Evolutionary conservation across 768 basidiomycete genomes (phyloP), one percentile per base, ranked within the genome.

Genomic region (Hygrocybe punicea): DNA sequence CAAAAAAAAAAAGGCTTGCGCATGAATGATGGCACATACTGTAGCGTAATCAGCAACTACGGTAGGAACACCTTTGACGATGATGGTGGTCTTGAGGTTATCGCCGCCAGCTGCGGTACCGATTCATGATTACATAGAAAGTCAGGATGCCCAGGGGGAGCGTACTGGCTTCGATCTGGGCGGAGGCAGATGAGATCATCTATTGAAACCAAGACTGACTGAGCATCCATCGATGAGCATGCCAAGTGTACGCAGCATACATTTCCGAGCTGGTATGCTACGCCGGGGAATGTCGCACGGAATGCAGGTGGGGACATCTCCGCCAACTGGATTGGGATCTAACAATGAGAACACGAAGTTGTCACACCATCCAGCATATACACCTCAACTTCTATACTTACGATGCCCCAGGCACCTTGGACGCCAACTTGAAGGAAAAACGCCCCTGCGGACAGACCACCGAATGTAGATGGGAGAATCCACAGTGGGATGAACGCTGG

Each of bases 261-360:
- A 71, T 90, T 92, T 42, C 92, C 90, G 23, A 93, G 62, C 63
- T 93, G 92, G 71, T 93, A 94, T 2, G 87, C 83, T 1, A 91
- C 83, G 57, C 92, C 92, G 37, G 89, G 88, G 78, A 92, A 93
- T 1, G 88, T 88, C 3, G 91, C 89, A 56, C 93, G 80, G 79
- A 93, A 95, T 0, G 90, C 92, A 4, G 91, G 88, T 2, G 93
- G 93, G 0, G 89, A 88, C 73, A 93, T 79, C 70, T 96, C 93
- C 11, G 84, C 79, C 19, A 95, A 77, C 69, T 87, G 88, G 63
- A 93, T 87, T 2, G 92, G 91, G 55, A 81, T 77, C 78, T 79
- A 57, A 3, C 55, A 24, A 14, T 24, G 13, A 49, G n/a, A 13
- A 25, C 78, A 77, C 4, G 77, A 81, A 1, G 77, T 78, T 56